Evolutionary conservation across 2,329 filamentous ascomycete species (phyloP).

Genomic region (Byssoonygena ceratinophila): DNA sequence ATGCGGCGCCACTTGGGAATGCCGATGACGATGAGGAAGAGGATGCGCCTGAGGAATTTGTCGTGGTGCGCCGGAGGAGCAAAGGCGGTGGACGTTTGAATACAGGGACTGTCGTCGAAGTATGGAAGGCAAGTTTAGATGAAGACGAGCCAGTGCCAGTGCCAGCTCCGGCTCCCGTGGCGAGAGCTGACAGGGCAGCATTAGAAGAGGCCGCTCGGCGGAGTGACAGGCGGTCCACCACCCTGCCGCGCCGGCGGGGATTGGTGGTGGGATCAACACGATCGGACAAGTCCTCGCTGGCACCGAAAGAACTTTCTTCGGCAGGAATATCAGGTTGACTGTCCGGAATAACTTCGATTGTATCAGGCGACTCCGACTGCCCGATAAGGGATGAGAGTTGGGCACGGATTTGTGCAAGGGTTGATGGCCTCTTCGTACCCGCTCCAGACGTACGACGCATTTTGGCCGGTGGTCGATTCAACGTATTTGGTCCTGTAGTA

Average conservation of each 20-base stretch:
- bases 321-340: constrained; percentile 1
- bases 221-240: constrained; percentile 38
- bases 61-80: constrained; percentile 23
- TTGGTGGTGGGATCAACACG: constrained; percentile 23
- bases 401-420: constrained; percentile 69
- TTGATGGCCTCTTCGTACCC: constrained; percentile 55
- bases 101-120: background rate
- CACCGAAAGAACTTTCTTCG: constrained; percentile 45
- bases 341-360: constrained; percentile 1
- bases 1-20: constrained; percentile 16
- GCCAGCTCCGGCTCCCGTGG: constrained; percentile 8
- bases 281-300: constrained; percentile 20
- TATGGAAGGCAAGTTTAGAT: constrained; percentile 12
- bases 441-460: constrained; percentile 50
- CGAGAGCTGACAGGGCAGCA: constrained; percentile 25
- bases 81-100: constrained; percentile 9
- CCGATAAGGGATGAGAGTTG: constrained; percentile 77
- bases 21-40: constrained; percentile 6
- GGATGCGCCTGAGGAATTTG: constrained; percentile 25
- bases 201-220: constrained; percentile 38
- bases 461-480: constrained; percentile 48
- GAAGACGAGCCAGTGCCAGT: constrained; percentile 5
- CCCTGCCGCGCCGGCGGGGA: constrained; percentile 32
- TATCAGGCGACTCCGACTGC: constrained; percentile 32
- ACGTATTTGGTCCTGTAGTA: constrained; percentile 32